These are phyloP conservation scores for Aspergillus versicolor DNA, from an alignment of 2,329 filamentous ascomycete species.

Conservation along the genomic window DNA sequence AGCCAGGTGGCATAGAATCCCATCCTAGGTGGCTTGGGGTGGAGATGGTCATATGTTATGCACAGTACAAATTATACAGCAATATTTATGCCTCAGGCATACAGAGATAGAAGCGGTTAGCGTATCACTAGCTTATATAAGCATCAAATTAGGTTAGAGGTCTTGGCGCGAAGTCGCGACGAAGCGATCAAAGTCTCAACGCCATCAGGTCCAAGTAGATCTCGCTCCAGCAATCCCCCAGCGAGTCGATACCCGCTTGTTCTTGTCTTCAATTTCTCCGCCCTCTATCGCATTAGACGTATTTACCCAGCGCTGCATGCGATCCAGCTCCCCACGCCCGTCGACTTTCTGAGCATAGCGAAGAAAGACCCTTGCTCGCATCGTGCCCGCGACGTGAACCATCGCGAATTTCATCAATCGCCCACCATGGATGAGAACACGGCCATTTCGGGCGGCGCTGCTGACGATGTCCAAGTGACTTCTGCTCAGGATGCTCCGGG, in stretches of 20 bases:
- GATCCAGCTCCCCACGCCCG: constrained; percentile 9
- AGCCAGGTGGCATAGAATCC: too few relatives aligned
- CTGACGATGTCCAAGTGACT: constrained; percentile 28
- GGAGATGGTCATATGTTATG: too few relatives aligned
- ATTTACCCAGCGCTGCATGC: constrained; percentile 9
- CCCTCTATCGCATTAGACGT: constrained; percentile 2
- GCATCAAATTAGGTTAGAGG: constrained; percentile 19
- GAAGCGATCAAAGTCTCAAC: constrained; percentile 22
- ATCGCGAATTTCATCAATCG: constrained; percentile 24
- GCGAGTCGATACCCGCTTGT: constrained; percentile 8
- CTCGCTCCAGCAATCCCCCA: constrained; percentile 7
- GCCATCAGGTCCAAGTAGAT: constrained; percentile 20
- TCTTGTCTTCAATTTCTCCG: background rate
- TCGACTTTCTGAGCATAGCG: constrained; percentile 21
- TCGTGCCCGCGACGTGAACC: constrained; percentile 29
- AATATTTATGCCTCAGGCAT: too few relatives aligned
- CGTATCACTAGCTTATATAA: constrained; percentile 1
- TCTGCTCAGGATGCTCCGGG: constrained; percentile 30
- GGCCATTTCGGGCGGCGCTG: constrained; percentile 25
- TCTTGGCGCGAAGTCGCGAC: constrained; percentile 39
- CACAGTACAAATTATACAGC: too few relatives aligned
- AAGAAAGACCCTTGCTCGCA: constrained; percentile 32
- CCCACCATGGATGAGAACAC: constrained; percentile 38
- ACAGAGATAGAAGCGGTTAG: too few relatives aligned
- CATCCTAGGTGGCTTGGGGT: too few relatives aligned